These are phyloP conservation scores for Zelopaecilomyces penicillatus DNA, from an alignment of 2,329 filamentous ascomycete genomes.

Conservation along the genomic window DNA sequence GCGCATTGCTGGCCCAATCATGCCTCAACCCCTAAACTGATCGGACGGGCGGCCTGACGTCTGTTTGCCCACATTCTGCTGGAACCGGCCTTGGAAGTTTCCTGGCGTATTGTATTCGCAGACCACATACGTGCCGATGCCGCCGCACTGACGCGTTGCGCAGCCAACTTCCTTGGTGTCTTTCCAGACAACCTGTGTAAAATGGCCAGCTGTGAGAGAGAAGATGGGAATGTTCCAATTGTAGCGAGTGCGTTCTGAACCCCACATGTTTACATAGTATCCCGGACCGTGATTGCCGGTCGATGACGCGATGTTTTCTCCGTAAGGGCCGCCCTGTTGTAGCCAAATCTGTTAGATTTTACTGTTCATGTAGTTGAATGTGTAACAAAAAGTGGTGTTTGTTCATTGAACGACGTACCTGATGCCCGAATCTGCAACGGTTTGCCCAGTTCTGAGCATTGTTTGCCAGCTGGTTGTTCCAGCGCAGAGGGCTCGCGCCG, in stretches of 20 bases:
- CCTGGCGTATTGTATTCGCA: constrained; percentile 10
- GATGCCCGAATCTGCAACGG: constrained; percentile 59
- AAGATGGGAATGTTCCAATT: constrained; percentile 7
- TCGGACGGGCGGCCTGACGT: constrained; percentile 1
- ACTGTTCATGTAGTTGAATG: too few relatives aligned
- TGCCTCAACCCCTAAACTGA: too few relatives aligned
- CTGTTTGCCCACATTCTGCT: constrained; percentile 8
- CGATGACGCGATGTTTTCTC: constrained; percentile 7
- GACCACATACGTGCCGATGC: constrained; percentile 8
- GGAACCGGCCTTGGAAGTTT: constrained; percentile 7
- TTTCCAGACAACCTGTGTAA: constrained; percentile 25
- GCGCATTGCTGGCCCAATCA: too few relatives aligned
- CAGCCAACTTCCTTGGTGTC: constrained; percentile 19
- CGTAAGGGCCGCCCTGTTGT: background rate
- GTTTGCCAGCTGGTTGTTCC: constrained; percentile 50
- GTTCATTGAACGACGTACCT: background rate
- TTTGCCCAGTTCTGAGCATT: constrained; percentile 54
- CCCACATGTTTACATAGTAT: constrained; percentile 9
- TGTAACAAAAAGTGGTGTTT: too few relatives aligned
- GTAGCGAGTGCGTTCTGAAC: constrained; percentile 9
- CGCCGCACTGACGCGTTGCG: constrained; percentile 8
- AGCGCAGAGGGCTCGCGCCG: constrained; percentile 53
- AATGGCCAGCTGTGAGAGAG: constrained; percentile 14
- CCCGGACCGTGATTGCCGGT: background rate
- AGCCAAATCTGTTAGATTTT: too few relatives aligned